phyloP scores from a whole-genome alignment of 768 basidiomycete species.

The Podaxis mareebaensis region DNA sequence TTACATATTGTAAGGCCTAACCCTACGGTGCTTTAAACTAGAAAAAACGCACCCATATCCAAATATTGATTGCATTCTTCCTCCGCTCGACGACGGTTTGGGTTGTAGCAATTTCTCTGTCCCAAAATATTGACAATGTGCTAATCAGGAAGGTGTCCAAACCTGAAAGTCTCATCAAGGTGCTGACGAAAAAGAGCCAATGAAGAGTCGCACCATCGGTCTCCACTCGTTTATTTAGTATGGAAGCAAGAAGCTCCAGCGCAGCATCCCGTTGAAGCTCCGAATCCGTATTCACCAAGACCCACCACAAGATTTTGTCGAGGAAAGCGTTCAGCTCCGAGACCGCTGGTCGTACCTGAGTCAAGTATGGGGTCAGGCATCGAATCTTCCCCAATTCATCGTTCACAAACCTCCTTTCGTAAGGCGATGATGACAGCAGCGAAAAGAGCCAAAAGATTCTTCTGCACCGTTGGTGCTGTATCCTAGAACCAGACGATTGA shows the following conservation, averaged over 20 bases:
- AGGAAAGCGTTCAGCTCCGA: conserved; percentile 52
- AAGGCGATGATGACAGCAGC: conserved; percentile 65
- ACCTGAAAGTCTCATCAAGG: conserved; percentile 34
- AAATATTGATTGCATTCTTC: conserved; percentile 52
- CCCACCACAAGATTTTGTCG: conserved; percentile 59
- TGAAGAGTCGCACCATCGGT: conserved; percentile 51
- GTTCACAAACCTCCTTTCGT: conserved; percentile 58
- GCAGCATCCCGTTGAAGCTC: conserved; percentile 55
- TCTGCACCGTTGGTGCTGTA: conserved; percentile 46
- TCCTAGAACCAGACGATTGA: conserved; percentile 33
- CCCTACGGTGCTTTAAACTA: background rate
- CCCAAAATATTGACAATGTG: conserved; percentile 51
- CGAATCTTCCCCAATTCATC: background rate
- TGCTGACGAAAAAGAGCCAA: background rate
- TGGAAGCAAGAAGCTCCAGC: conserved; percentile 53
- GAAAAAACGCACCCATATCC: conserved; percentile 62
- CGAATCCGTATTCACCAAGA: conserved; percentile 45
- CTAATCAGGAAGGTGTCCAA: conserved; percentile 43
- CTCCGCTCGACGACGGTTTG: conserved; percentile 38
- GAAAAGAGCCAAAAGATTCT: conserved; percentile 67
- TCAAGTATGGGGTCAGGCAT: conserved; percentile 3
- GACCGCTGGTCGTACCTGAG: conserved; percentile 55
- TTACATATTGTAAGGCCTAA: background rate
- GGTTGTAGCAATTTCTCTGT: conserved; percentile 39
- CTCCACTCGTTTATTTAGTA: conserved; percentile 74